A percentile compares a stretch with the other conserved stretches of the same genome.
Evolutionary conservation across 306 rosid species (phyloP).

Genomic region (Malus sylvestris): DNA sequence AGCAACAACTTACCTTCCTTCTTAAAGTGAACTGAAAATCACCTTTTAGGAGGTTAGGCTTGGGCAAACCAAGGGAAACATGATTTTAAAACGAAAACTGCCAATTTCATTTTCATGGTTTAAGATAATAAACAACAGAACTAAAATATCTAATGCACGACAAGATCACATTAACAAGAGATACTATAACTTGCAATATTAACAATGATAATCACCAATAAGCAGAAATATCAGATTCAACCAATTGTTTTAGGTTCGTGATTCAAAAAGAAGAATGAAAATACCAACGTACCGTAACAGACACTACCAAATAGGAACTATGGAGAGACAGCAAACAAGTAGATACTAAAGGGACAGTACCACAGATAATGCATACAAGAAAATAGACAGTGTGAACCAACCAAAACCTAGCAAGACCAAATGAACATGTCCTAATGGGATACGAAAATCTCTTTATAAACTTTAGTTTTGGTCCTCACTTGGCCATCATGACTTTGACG

Average conservation of each 20-base stretch:
- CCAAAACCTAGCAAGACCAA: conserved; percentile 50
- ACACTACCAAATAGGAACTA: conserved; percentile 2
- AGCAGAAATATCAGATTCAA: conserved; percentile 35
- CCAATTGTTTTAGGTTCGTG: conserved; percentile 43
- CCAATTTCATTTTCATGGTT: not conserved
- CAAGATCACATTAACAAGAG: not conserved
- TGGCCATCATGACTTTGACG: conserved; percentile 84
- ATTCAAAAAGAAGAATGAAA: conserved; percentile 28
- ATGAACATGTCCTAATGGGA: conserved; percentile 49
- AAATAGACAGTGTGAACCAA: conserved; percentile 30
- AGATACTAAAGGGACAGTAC: conserved; percentile 37
- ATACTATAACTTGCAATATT: conserved; percentile 12
- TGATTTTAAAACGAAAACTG: not conserved
- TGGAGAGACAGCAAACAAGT: conserved; percentile 37
- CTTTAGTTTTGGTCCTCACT: conserved; percentile 40
- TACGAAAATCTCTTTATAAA: conserved; percentile 36
- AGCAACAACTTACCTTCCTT: too few relatives aligned
- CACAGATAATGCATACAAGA: conserved; percentile 48
- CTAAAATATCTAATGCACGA: not conserved
- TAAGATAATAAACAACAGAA: not conserved
- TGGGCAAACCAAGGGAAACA: not conserved
- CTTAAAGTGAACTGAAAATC: too few relatives aligned
- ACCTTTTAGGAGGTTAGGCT: not conserved
- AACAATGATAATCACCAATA: conserved; percentile 35
- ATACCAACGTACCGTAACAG: conserved; percentile 31